Base-by-base conservation (phyloP, 148 eudicot species). In the Amaranthus hypochondriacus region DNA sequence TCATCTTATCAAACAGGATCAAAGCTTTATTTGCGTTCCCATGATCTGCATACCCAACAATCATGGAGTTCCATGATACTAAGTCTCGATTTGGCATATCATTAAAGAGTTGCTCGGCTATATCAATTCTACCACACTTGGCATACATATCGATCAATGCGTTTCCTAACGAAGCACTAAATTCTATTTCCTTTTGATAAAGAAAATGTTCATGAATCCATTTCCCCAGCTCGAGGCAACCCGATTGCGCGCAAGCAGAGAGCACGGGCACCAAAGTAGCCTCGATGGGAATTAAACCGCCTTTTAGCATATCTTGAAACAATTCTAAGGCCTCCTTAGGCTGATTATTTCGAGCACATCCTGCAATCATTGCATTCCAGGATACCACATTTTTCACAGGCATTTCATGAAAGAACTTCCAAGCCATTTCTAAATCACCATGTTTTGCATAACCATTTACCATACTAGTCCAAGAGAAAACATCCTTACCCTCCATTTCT, bases 391-490 rank as follows among this genome's bases (percentile, higher is more conserved):
- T 89, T 71, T 84, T 87, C 78, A 21, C 47, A 4, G 93, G 93
- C 88, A 87, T 87, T 66, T 82, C 86, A 78, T 82, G 75, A 50
- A 89, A 89, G 43, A 43, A 72, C 78, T 79, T 84, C 73, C 84
- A 78, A 42, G 90, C 93, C 69, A 82, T 50, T 56, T 80, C 80
- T 56, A 87, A 70, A 28, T 84, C 85, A 28, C 90, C 87, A 73
- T 68, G 75, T 62, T 80, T 88, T 4, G 89, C 89, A 80, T 71
- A 85, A 57, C 89, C 92, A 66, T 84, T 77, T 5, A 90, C 85
- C 90, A 90, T 85, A 73, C 84, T 88, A 46, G 96, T 90, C 96
- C 96, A 88, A 5, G 96, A 83, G 68, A 88, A 90, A 6, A 86
- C 86, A 84, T 88, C 92, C 83, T 67, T 84, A 62, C 9, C 43